Conservation (phyloP, 2,329 filamentous ascomycete genomes). For the Lachnellula subtilissima region DNA sequence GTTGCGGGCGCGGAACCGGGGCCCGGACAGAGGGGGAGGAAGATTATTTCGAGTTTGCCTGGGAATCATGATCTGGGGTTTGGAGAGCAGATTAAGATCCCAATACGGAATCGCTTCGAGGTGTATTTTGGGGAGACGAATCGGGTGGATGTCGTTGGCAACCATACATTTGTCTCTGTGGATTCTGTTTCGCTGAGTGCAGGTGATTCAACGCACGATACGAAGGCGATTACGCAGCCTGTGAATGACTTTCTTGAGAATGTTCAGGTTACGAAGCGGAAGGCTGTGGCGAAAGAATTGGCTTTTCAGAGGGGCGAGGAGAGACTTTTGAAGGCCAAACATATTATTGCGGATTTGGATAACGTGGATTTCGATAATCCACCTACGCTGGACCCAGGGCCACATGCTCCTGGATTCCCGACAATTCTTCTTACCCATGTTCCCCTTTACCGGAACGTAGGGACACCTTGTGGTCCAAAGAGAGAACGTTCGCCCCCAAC, state of each 20-base stretch:
- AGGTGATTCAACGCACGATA: slow-evolving; percentile 45
- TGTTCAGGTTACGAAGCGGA: slow-evolving; percentile 60
- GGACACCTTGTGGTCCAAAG: slow-evolving; percentile 80
- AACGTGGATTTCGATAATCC: slow-evolving; percentile 36
- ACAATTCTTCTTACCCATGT: slow-evolving; percentile 89
- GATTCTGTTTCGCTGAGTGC: slow-evolving; percentile 87
- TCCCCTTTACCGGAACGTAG: slow-evolving; percentile 75
- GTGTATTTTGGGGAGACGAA: slow-evolving; percentile 91
- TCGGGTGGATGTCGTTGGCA: slow-evolving; percentile 83
- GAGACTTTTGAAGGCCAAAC: slow-evolving; percentile 49
- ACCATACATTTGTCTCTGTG: slow-evolving; percentile 91
- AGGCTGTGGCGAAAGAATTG: slow-evolving; percentile 65
- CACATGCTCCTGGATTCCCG: slow-evolving; percentile 60
- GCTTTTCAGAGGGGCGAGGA: slow-evolving; percentile 56
- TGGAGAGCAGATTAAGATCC: slow-evolving; percentile 73
- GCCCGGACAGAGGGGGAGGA: slow-evolving; percentile 61
- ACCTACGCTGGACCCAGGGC: slow-evolving; percentile 38
- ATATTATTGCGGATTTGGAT: slow-evolving; percentile 51
- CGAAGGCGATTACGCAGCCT: slow-evolving; percentile 67
- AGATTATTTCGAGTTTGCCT: slow-evolving; percentile 78
- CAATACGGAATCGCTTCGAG: slow-evolving; percentile 78
- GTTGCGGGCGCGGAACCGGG: slow-evolving; percentile 50
- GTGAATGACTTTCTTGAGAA: slow-evolving; percentile 69
- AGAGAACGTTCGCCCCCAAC: slow-evolving; percentile 79
- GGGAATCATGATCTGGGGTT: slow-evolving; percentile 97